Evolutionary conservation across 345 rosid species (phyloP), one percentile per base, ranked within the genome.

Genomic region (Bruguiera gymnorhiza): DNA sequence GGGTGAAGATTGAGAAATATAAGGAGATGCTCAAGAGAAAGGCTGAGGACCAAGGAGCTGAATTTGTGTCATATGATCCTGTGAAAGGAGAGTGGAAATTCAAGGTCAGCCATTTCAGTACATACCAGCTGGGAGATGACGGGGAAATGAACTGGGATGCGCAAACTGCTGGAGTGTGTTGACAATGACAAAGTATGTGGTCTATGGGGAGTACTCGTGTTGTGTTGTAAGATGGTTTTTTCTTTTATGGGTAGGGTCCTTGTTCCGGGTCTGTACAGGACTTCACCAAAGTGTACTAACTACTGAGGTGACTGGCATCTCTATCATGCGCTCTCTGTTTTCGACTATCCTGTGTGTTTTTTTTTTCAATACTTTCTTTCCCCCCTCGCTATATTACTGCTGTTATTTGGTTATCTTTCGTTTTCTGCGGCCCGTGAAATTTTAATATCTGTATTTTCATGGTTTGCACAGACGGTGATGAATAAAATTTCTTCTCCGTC

Each of bases 1-100:
- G 99, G 5, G 73, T 78, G 1, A 86, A 75, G 67, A 66, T 83
- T n/a, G 98, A 84, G 62, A 92, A 74, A 80, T 96, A 89, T 62
- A 86, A 82, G 88, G 90, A 90, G 69, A 87, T 88, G 94, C 87
- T 96, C 23, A 88, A 84, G 86, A 85, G 81, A 82, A 96, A 92
- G 86, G 89, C 90, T 0, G 90, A 78, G 65, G 97, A 96, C 43
- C 96, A 96, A 81, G 99, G 93, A 62, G 97, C 97, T 1, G 81
- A 88, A 70, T 92, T 92, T 65, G 78, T 92, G 69, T 96, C 96
- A 5, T 96, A 84, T 70, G 96, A 96, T 73, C 76, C 95, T 23
- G 67, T 82, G 19, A 85, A 79, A 36, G 99, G 96, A 37, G 96
- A 87, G 83, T 96, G 99, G 99, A 90, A 77, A 83, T 92, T 96